Base-by-base conservation (phyloP, 257 asterid genomes). In the Nicotiana tabacum region DNA sequence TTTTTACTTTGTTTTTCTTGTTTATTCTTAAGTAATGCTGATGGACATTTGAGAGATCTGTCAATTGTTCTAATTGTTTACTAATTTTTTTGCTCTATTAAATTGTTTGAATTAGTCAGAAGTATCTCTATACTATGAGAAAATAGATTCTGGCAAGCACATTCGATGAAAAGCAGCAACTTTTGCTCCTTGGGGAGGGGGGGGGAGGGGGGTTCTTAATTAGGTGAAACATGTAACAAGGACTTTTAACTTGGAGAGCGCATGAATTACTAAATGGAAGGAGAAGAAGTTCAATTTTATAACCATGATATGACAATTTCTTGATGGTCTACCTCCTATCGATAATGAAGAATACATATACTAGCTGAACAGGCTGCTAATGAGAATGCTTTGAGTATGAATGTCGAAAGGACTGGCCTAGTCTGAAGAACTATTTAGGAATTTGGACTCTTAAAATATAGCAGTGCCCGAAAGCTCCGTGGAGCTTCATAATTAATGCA, bases 21-120 rank as follows among this genome's bases (percentile, higher is more conserved):
- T 72, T 72, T 72, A 72, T 24, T 48, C 7, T 46, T 74, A 17
- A 24, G 39, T 74, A 48, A 74, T 74, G 79, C 79, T 74, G 79
- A 48, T 74, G 79, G 51, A 33, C 27, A 67, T 67, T 67, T 67
- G 76, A 16, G 76, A 74, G 79, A 74, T 48, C 79, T 74, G 62
- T 46, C 27, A 13, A n/a, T 74, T 74, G 79, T 74, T 46, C 24
- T 24, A 48, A 27, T 74, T 48, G 24, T 74, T 48, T 24, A 48
- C 51, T 21, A 46, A 0, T 12, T 48, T 0, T 11, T 6, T 74
- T 74, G 0, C 39, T 18, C 15, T 24, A 46, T 24, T 24, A 48
- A 24, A 24, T 74, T 74, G 79, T 24, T 74, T 74, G 62, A 74
- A 24, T 24, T 24, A 6, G 79, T 48, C 39, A 7, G 79, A 24